A percentile compares a stretch with the other conserved stretches of the same genome.
These are phyloP conservation scores for Dictyostelium firmibasis DNA, from an alignment of 78 protist genomes.

Conservation along the genomic window DNA sequence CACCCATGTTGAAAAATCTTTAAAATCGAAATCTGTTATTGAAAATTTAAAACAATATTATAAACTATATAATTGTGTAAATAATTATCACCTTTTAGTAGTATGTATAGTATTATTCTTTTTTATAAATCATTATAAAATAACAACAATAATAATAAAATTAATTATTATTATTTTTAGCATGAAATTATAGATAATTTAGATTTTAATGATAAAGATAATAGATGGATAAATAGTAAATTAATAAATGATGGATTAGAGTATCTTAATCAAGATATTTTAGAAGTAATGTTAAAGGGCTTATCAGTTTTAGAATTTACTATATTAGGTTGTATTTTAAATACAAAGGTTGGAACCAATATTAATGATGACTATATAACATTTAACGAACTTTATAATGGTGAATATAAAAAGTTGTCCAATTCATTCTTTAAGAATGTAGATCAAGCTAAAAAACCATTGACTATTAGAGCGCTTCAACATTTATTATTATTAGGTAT, in stretches of 20 bases:
- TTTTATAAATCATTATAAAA: not conserved
- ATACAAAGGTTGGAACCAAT: not conserved
- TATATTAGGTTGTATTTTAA: not conserved
- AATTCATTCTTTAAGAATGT: not conserved
- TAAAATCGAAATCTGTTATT: not conserved
- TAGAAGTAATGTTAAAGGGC: not conserved
- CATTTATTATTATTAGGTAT: not conserved
- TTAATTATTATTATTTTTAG: not conserved
- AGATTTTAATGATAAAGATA: not conserved
- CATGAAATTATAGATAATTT: not conserved
- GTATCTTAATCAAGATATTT: not conserved
- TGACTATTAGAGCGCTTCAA: not conserved
- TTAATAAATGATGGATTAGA: not conserved
- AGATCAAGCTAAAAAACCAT: not conserved
- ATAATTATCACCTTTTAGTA: not conserved
- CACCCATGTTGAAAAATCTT: not conserved
- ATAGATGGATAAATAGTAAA: not conserved
- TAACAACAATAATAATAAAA: not conserved
- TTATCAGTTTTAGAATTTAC: not conserved
- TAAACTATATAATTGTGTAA: not conserved
- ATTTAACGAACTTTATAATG: constrained; percentile 12
- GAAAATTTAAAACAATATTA: not conserved
- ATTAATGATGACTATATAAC: not conserved
- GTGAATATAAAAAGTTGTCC: constrained; percentile 15
- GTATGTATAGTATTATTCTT: not conserved